These are phyloP conservation scores for Macadamia integrifolia DNA, from an alignment of 164 flowering plant genomes.

Conservation along the genomic window DNA sequence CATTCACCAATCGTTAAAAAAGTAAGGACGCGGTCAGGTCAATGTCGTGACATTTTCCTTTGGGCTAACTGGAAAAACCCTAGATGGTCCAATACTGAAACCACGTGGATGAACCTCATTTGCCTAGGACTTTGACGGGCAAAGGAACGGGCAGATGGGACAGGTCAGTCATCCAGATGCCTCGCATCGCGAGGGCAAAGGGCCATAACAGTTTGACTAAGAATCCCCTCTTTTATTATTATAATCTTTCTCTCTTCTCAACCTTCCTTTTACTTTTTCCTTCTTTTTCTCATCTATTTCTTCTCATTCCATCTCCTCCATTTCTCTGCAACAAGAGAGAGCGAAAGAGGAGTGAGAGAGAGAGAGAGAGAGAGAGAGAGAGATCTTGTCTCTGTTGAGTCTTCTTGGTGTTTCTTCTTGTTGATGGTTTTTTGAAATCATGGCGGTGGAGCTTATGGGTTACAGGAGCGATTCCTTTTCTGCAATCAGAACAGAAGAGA, in stretches of 20 bases:
- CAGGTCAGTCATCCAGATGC: constrained; percentile 18
- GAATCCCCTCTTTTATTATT: not conserved
- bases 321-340: not conserved
- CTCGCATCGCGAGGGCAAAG: constrained; percentile 8
- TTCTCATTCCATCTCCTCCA: not conserved
- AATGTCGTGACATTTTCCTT: not conserved
- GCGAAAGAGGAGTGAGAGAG: too few species aligned
- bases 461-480: constrained; percentile 21
- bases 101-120: constrained; percentile 8
- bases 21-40: not conserved
- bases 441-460: constrained; percentile 74
- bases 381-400: not conserved
- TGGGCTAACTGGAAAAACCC: not conserved
- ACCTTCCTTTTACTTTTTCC: not conserved
- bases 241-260: constrained; percentile 3
- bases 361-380: too few species aligned
- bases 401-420: not conserved
- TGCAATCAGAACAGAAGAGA: constrained; percentile 38
- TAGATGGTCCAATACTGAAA: not conserved
- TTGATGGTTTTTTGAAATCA: constrained; percentile 15
- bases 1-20: too few species aligned
- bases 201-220: constrained; percentile 18
- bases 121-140: constrained; percentile 8
- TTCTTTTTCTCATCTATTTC: not conserved
- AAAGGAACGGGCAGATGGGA: constrained; percentile 8